Base-by-base conservation (phyloP, 129 eudicot species). In the Pseudognaphalium luteoalbum region DNA sequence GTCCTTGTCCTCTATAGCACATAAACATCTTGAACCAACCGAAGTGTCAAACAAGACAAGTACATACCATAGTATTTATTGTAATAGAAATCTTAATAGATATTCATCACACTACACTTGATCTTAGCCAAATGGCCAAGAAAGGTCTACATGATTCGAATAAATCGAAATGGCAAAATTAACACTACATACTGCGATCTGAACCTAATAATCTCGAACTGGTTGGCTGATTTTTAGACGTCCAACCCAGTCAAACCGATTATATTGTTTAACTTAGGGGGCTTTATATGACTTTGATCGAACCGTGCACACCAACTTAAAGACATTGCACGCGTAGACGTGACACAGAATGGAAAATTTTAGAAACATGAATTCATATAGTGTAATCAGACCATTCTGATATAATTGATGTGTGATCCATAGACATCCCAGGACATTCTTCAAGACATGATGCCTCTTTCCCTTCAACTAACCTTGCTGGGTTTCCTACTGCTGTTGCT, bases 401-500 rank as follows among this genome's bases (percentile, higher is more conserved):
- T 15, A 92, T 89, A 68, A 85, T 84, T 2, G 97, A 92, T 14
- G 96, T 92, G 75, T 92, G 97, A 77, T 92, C 97, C 97, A 92
- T 92, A 12, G 96, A 85, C 80, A 82, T 85, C 62, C 97, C 93
- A 0, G 97, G 97, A 29, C 82, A 79, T 58, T 92, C 93, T 33
- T 85, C 96, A 37, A 80, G 86, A 84, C 78, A 74, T 20, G 82
- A 75, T 1, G 88, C 93, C 71, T 87, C 88, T 58, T 82, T 87
- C 44, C 91, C 97, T 70, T 89, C 97, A 7, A 89, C 86, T 78
- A 92, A 51, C 81, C 90, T 85, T 3, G 97, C 97, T 15, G 97
- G 97, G 82, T 89, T 92, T 60, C 97, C 97, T n/a, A 92, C 97
- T 0, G 91, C 96, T 0, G 96, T 92, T 14, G 96, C 89, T 65